Percentiles rank a stretch among this genome's conserved stretches.
These are phyloP conservation scores for Stevia rebaudiana DNA, from an alignment of 140 eudicot genomes.

Conservation along the genomic window DNA sequence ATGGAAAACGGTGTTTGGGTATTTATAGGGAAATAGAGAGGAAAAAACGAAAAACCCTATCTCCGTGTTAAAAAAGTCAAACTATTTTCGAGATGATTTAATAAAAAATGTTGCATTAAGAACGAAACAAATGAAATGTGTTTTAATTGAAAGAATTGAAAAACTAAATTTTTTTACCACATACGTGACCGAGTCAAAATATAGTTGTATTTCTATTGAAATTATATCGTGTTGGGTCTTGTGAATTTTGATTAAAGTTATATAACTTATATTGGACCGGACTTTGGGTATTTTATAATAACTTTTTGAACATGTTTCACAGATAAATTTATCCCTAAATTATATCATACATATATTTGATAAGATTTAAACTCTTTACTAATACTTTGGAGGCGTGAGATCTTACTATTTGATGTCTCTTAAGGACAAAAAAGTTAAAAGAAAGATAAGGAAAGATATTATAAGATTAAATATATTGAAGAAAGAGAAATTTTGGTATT, in stretches of 20 bases:
- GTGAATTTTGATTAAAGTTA: background rate
- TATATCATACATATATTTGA: too few species aligned
- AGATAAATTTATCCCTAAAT: too few species aligned
- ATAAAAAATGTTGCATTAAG: background rate
- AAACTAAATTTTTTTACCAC: background rate
- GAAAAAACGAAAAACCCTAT: background rate
- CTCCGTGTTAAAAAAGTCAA: slow-evolving; percentile 15
- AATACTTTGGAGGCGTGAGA: too few species aligned
- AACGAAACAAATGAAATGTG: background rate
- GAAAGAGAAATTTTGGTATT: background rate
- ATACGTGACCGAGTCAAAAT: background rate
- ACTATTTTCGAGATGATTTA: background rate
- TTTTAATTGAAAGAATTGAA: background rate
- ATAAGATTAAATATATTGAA: background rate
- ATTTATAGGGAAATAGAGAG: slow-evolving; percentile 21
- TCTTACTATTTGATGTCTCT: too few species aligned
- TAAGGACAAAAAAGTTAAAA: too few species aligned
- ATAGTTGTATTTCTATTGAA: background rate
- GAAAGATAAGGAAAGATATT: too few species aligned
- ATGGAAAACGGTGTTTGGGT: slow-evolving; percentile 7
- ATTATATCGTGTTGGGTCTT: background rate
- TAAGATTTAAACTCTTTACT: too few species aligned
- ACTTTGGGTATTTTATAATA: background rate
- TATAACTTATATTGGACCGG: background rate
- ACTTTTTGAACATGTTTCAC: too few species aligned